A percentile compares a stretch with the other conserved stretches of the same genome.
Conservation (phyloP, 805 yeast genomes). For the Metahyphopichia silvanorum region DNA sequence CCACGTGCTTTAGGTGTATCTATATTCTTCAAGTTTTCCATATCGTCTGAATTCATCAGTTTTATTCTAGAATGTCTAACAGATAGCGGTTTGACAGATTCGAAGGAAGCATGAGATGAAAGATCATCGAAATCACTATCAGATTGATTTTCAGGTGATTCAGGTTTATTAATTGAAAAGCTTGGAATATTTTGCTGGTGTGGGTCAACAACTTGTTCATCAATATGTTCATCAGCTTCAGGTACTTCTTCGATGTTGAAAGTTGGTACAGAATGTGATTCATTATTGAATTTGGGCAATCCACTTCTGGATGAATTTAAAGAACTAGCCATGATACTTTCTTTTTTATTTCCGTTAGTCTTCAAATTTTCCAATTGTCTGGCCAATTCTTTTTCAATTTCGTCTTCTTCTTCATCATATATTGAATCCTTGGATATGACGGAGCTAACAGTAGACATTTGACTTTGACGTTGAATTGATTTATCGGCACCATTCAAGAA, state of each 20-base stretch:
- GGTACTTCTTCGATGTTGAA: too few species aligned
- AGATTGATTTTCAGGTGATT: too few species aligned
- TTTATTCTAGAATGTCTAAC: slow-evolving; percentile 10
- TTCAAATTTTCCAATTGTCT: slow-evolving; percentile 36
- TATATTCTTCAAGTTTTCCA: not conserved
- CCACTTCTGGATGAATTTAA: not conserved
- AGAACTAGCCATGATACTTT: not conserved
- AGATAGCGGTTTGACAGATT: slow-evolving; percentile 17
- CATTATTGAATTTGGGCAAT: too few species aligned
- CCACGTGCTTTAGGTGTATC: not conserved
- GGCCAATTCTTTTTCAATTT: slow-evolving; percentile 34
- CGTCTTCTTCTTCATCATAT: slow-evolving; percentile 28
- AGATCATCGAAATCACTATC: slow-evolving; percentile 7
- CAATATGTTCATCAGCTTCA: too few species aligned
- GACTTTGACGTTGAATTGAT: slow-evolving; percentile 21
- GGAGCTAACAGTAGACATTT: slow-evolving; percentile 40
- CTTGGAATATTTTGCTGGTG: too few species aligned
- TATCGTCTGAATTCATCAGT: not conserved
- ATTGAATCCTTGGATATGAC: slow-evolving; percentile 34
- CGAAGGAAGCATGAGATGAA: slow-evolving; percentile 11
- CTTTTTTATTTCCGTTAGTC: slow-evolving; percentile 9
- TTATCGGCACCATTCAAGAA: slow-evolving; percentile 14
- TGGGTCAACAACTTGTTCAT: too few species aligned
- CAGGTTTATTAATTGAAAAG: too few species aligned
- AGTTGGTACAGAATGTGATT: too few species aligned